Base-by-base conservation (phyloP, 1,284 basidiomycete genomes). In the Fistulina hepatica region DNA sequence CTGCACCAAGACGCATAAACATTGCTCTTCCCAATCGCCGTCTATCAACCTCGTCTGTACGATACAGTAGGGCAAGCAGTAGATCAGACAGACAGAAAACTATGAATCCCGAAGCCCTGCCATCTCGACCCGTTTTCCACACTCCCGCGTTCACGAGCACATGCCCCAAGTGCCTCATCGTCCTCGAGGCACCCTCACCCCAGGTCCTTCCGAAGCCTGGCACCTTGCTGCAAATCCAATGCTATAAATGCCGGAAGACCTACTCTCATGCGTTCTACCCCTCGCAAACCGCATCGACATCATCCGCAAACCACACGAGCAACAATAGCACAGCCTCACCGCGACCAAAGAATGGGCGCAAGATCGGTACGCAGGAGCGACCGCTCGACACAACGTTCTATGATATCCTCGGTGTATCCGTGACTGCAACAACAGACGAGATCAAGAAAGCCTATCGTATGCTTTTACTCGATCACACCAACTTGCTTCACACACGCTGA, bases 381-480 rank as follows among this genome's bases (percentile, higher is more conserved):
- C 92, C 91, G 2, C 63, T 95, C 30, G 91, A 94, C 55, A 89
- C 83, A 13, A 81, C 73, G 11, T 93, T 92, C 58, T 93, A 93
- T 52, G 89, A 92, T 52, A 67, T 85, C 21, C 67, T 94, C 3
- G 84, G 83, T 5, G 69, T 94, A 0, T 60, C 79, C 0, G 67
- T 85, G 10, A 70, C 73, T 40, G 88, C 88, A 4, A 81, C 81
- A 11, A 69, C 73, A 2, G 86, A 89, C 10, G 88, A 94, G 42
- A 77, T 98, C 56, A 97, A 97, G 68, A 95, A 92, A 60, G 88
- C 94, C 3, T 98, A 98, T 63, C 76, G 83, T 81, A 52, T 45
- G 80, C 27, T 36, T 35, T 21, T 32, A 27, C 26, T 25, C 7
- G 13, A 21, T 16, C 31, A 24, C 19, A 15, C 21, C 30, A 13